Evolutionary conservation across 192 early-diverging fungal species (phyloP).

Genomic region (Lunasporangiospora selenospora): DNA sequence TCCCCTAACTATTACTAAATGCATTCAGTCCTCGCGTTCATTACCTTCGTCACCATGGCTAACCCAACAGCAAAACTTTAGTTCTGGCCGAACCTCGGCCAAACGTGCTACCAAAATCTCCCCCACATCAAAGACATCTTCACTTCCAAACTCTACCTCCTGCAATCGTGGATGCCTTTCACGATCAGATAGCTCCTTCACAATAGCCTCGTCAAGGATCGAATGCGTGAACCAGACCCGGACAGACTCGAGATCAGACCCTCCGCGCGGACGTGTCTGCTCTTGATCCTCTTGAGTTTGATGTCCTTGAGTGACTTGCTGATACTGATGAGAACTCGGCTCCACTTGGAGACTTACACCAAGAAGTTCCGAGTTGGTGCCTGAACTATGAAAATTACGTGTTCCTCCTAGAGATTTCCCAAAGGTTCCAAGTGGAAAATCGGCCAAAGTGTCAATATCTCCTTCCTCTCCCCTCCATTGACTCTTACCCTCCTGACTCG

Average conservation of each 20-base stretch:
- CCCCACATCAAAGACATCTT: conserved; percentile 27
- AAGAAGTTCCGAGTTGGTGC: too few species aligned
- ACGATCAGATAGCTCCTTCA: conserved; percentile 7
- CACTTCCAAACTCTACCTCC: conserved; percentile 38
- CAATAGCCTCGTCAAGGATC: conserved; percentile 22
- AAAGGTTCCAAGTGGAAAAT: conserved; percentile 26
- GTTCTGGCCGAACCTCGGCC: conserved; percentile 10
- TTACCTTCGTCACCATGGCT: conserved; percentile 24
- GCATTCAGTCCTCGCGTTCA: conserved; percentile 25
- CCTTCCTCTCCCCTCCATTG: neutral
- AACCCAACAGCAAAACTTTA: conserved; percentile 19
- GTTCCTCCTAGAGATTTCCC: too few species aligned
- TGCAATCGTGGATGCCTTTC: conserved; percentile 21
- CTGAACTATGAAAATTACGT: too few species aligned
- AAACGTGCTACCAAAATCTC: conserved; percentile 6
- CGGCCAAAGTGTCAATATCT: neutral
- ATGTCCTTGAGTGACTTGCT: too few species aligned
- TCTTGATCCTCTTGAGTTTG: neutral
- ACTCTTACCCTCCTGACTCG: neutral
- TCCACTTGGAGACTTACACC: too few species aligned
- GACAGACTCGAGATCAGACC: conserved; percentile 27
- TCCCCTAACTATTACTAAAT: too few species aligned
- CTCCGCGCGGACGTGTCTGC: neutral
- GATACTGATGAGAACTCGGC: too few species aligned
- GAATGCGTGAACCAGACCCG: conserved; percentile 39